Evolutionary conservation across 2,329 filamentous ascomycete species (phyloP).

Genomic region (Penicillium crustosum): DNA sequence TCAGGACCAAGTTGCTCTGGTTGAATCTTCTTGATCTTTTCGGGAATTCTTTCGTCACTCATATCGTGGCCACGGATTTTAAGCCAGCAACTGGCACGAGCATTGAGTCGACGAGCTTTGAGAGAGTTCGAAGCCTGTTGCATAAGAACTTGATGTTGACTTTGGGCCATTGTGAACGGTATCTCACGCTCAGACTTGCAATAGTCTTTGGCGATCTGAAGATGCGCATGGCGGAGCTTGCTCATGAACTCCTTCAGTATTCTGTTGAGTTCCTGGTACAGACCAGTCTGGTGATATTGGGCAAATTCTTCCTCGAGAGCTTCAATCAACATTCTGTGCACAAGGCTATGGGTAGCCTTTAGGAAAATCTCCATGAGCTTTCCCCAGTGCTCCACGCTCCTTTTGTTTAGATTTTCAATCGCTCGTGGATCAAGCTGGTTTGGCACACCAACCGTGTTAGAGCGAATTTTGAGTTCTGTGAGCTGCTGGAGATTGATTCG

Average conservation of each 20-base stretch:
- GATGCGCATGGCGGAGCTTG: slow-evolving; percentile 39
- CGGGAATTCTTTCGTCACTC: slow-evolving; percentile 15
- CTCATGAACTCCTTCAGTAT: slow-evolving; percentile 51
- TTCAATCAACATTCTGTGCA: slow-evolving; percentile 40
- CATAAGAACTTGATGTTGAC: slow-evolving; percentile 24
- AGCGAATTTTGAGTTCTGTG: slow-evolving; percentile 29
- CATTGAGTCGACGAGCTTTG: slow-evolving; percentile 16
- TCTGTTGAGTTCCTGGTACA: slow-evolving; percentile 36
- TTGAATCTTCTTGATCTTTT: slow-evolving; percentile 28
- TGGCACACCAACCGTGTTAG: slow-evolving; percentile 59
- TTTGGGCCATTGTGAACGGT: slow-evolving; percentile 55
- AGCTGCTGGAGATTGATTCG: neutral
- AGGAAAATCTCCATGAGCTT: slow-evolving; percentile 50
- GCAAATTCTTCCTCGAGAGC: slow-evolving; percentile 47
- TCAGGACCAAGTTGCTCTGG: slow-evolving; percentile 35
- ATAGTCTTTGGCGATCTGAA: slow-evolving; percentile 50
- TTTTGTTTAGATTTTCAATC: slow-evolving; percentile 57
- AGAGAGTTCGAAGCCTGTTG: slow-evolving; percentile 16
- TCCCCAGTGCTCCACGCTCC: slow-evolving; percentile 61
- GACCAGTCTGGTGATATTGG: slow-evolving; percentile 36
- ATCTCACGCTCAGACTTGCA: slow-evolving; percentile 56
- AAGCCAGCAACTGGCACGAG: slow-evolving; percentile 19
- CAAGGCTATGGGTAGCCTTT: slow-evolving; percentile 28
- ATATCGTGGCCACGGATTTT: slow-evolving; percentile 14
- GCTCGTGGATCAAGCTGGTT: slow-evolving; percentile 61